A percentile compares a stretch with the other conserved stretches of the same genome.
phyloP scores from a whole-genome alignment of 331 rosid species.

The Quercus tomentella region DNA sequence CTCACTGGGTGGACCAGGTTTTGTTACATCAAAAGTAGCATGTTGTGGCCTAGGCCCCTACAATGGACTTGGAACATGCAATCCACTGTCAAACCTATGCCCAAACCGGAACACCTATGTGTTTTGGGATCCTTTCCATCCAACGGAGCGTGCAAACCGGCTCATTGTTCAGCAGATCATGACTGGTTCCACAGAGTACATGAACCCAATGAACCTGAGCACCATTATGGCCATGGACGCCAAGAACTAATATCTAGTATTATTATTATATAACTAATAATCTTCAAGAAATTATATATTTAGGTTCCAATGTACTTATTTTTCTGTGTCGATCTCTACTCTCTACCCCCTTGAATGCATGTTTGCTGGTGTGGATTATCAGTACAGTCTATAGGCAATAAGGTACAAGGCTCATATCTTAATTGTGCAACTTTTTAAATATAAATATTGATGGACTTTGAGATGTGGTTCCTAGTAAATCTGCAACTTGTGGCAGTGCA shows the following conservation, averaged over 20 bases:
- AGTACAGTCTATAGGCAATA: no score
- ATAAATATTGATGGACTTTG: no score
- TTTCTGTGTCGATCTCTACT: no score
- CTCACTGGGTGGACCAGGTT: slow-evolving; percentile 28
- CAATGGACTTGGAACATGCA: slow-evolving; percentile 50
- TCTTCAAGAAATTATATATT: no score
- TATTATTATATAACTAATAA: neutral
- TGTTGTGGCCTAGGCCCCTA: slow-evolving; percentile 66
- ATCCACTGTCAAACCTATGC: slow-evolving; percentile 31
- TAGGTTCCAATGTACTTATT: no score
- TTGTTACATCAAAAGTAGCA: slow-evolving; percentile 47
- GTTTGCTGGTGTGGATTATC: no score
- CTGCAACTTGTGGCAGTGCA: no score
- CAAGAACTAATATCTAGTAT: neutral
- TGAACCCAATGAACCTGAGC: slow-evolving; percentile 58
- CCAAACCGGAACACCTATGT: slow-evolving; percentile 37
- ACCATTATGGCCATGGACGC: slow-evolving; percentile 48
- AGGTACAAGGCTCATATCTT: no score
- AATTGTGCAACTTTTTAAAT: no score
- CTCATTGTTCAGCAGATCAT: slow-evolving; percentile 33
- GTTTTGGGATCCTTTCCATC: slow-evolving; percentile 65
- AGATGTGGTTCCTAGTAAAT: no score
- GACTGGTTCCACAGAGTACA: slow-evolving; percentile 31
- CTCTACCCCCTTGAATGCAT: no score
- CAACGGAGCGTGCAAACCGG: slow-evolving; percentile 45